These are phyloP conservation scores for Trypanosoma melophagium DNA, from an alignment of 208 protist genomes.

Conservation along the genomic window DNA sequence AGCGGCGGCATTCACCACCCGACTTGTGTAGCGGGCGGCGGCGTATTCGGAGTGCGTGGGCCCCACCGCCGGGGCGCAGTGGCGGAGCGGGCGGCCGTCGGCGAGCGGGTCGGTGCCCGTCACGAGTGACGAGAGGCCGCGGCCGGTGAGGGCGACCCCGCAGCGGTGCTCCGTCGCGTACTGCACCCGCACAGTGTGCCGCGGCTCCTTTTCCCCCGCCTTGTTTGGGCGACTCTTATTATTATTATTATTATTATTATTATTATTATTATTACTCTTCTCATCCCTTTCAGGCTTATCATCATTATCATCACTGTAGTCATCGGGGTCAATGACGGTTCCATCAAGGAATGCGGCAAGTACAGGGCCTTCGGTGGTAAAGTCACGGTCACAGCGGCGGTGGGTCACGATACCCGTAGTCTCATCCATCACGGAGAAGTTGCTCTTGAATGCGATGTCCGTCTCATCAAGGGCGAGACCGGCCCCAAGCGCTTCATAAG, in stretches of 20 bases:
- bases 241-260: too few relatives aligned
- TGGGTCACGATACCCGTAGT: constrained; percentile 40
- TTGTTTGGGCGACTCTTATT: constrained; percentile 34
- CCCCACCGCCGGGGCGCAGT: constrained; percentile 47
- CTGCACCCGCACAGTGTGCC: constrained; percentile 48
- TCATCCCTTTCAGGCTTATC: too few relatives aligned
- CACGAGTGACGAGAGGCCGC: constrained; percentile 56
- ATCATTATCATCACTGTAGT: too few relatives aligned
- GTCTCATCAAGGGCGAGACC: constrained; percentile 53
- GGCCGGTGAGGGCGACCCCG: constrained; percentile 61
- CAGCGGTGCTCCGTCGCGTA: constrained; percentile 82
- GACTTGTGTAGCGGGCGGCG: constrained; percentile 56
- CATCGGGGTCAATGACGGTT: background rate
- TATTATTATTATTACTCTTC: too few relatives aligned
- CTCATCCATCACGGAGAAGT: constrained; percentile 58
- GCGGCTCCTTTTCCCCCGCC: constrained; percentile 7
- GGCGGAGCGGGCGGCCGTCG: constrained; percentile 42
- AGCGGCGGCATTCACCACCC: constrained; percentile 64
- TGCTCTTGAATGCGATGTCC: constrained; percentile 78
- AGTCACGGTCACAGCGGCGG: constrained; percentile 72
- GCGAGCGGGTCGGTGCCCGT: constrained; percentile 70
- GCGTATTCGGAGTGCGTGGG: constrained; percentile 47
- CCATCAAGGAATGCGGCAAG: constrained; percentile 54
- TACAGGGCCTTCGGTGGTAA: constrained; percentile 54
- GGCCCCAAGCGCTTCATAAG: constrained; percentile 65